Evolutionary conservation across 805 yeast species (phyloP), one percentile per base, ranked within the genome.

Genomic region (Yarrowia porcina): DNA sequence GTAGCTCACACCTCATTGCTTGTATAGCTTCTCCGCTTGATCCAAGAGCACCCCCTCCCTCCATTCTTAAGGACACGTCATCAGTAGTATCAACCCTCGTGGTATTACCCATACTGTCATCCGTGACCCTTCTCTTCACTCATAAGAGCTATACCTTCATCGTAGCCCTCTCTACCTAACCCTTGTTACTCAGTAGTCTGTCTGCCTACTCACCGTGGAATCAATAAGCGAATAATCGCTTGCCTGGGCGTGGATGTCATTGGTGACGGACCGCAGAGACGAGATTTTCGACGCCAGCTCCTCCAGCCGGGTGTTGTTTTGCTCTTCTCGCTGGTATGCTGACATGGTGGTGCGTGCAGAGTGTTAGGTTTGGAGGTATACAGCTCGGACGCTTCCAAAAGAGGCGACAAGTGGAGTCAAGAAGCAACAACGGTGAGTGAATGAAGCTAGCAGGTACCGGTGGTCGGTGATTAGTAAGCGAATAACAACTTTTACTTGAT

Each of bases 161-260:
- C n/a, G n/a, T n/a, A n/a, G n/a, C n/a, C n/a, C n/a, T n/a, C n/a
- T n/a, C n/a, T n/a, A n/a, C n/a, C n/a, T n/a, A n/a, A n/a, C n/a
- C n/a, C n/a, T n/a, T n/a, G n/a, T n/a, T n/a, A n/a, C n/a, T n/a
- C n/a, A n/a, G n/a, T n/a, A n/a, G n/a, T n/a, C n/a, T n/a, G n/a
- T n/a, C n/a, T n/a, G n/a, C 36, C 9, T 52, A 69, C 73, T 47
- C 61, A 70, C 72, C n/a, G 79, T 74, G 6, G 74, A 66, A 62
- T 77, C 80, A 20, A 78, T 72, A 20, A 76, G 63, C 33, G 74
- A 71, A 61, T 71, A 71, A 64, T 84, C 84, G 18, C 80, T 77
- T 1, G 93, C 88, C 67, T 84, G 87, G 62, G 76, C 74, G 67
- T 86, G 83, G 36, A 88, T 85, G 64, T 88, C 93, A 66, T 82